Evolutionary conservation across 1,284 basidiomycete genomes (phyloP).

Genomic region (Leccinum griseonigrum): DNA sequence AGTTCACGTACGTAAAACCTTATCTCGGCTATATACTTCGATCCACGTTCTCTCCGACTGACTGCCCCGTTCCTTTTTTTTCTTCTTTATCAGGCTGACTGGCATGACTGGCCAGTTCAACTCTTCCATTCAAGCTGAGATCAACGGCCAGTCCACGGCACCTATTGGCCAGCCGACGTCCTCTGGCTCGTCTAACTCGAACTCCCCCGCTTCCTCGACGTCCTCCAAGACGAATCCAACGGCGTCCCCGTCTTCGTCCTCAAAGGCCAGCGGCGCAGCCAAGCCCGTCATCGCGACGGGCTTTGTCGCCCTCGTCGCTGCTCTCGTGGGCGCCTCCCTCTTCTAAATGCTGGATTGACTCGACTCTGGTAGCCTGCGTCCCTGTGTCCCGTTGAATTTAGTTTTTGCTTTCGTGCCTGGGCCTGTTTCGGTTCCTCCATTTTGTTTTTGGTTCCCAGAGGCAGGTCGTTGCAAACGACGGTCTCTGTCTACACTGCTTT

Average conservation of each 20-base stretch:
- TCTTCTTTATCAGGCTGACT: constrained; percentile 42
- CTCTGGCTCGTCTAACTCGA: background rate
- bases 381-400: background rate
- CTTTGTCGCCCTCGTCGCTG: constrained; percentile 21
- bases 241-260: constrained; percentile 8
- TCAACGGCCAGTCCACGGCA: constrained; percentile 57
- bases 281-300: constrained; percentile 22
- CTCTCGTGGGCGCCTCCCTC: constrained; percentile 20
- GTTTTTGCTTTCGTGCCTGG: background rate
- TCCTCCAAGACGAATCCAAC: constrained; percentile 13
- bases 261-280: constrained; percentile 15
- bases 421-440: background rate
- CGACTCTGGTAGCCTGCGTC: background rate
- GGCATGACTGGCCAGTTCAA: constrained; percentile 68
- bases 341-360: constrained; percentile 13
- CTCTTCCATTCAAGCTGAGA: constrained; percentile 48
- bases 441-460: background rate
- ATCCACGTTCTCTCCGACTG: background rate
- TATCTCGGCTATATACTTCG: background rate
- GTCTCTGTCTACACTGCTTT: background rate
- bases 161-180: constrained; percentile 40
- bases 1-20: constrained; percentile 55
- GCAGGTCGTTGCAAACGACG: background rate
- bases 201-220: background rate
- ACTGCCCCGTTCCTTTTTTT: background rate